Percentiles rank a stretch among this genome's conserved stretches.
Conservation (phyloP, 164 flowering plant species). For the Stephania japonica region DNA sequence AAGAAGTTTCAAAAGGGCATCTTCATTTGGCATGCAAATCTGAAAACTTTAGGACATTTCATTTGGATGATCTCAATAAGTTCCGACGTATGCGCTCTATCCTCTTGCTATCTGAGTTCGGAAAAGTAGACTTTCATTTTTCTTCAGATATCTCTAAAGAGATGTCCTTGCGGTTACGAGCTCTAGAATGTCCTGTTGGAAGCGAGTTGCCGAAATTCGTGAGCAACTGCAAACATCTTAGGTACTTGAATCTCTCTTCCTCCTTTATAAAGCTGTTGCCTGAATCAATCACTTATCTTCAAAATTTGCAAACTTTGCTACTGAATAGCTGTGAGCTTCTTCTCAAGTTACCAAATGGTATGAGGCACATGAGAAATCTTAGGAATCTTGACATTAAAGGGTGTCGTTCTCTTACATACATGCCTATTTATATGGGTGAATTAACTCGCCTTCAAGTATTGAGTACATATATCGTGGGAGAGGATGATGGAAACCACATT, state of each 20-base stretch:
- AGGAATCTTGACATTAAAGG: not conserved
- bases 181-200: not conserved
- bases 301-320: slow-evolving; percentile 1
- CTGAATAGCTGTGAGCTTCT: not conserved
- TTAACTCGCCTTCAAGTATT: not conserved
- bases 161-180: not conserved
- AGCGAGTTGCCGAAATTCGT: not conserved
- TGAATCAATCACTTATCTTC: slow-evolving; percentile 1
- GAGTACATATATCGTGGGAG: not conserved
- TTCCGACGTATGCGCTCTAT: not conserved
- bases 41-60: not conserved
- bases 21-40: slow-evolving; percentile 1
- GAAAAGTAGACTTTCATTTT: not conserved
- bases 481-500: not conserved
- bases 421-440: slow-evolving; percentile 1
- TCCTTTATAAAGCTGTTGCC: not conserved
- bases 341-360: not conserved
- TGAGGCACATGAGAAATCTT: not conserved
- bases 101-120: not conserved
- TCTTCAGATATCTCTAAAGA: not conserved
- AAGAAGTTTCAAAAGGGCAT: not conserved
- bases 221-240: not conserved
- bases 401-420: not conserved
- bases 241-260: slow-evolving; percentile 4
- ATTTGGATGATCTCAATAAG: not conserved